Percentiles rank a stretch among this genome's conserved stretches.
These are phyloP conservation scores for Ramularia endophylla DNA, from an alignment of 2,329 filamentous ascomycete genomes.

Conservation along the genomic window DNA sequence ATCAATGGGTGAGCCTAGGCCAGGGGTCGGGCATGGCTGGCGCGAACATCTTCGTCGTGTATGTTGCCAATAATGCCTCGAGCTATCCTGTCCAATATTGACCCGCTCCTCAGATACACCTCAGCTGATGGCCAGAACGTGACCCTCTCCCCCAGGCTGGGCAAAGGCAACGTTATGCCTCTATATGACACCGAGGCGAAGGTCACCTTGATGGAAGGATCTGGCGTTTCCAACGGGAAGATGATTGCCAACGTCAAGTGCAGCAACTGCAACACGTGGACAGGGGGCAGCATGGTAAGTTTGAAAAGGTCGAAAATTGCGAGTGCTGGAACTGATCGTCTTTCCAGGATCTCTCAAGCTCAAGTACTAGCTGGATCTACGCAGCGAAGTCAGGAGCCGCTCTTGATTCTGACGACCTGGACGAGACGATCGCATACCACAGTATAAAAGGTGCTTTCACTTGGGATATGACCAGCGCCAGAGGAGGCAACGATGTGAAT, in stretches of 20 bases:
- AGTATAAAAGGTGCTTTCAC: slow-evolving; percentile 34
- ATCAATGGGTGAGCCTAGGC: slow-evolving; percentile 51
- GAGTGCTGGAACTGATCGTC: neutral
- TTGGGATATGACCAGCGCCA: slow-evolving; percentile 45
- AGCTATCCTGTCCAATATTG: too few relatives aligned
- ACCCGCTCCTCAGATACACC: too few relatives aligned
- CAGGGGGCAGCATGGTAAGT: slow-evolving; percentile 41
- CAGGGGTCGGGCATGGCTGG: slow-evolving; percentile 49
- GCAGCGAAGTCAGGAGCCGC: slow-evolving; percentile 43
- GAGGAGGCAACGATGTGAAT: slow-evolving; percentile 43
- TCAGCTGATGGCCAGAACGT: slow-evolving; percentile 48
- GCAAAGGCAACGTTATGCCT: slow-evolving; percentile 41
- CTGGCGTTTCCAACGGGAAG: slow-evolving; percentile 45
- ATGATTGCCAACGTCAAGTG: slow-evolving; percentile 55
- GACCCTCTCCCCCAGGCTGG: slow-evolving; percentile 50
- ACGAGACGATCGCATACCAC: slow-evolving; percentile 43
- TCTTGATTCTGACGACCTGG: slow-evolving; percentile 41
- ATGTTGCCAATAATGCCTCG: too few relatives aligned
- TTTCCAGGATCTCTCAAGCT: slow-evolving; percentile 37
- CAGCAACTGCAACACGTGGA: slow-evolving; percentile 48
- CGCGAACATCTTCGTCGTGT: slow-evolving; percentile 53
- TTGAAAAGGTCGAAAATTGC: too few relatives aligned
- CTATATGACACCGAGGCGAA: slow-evolving; percentile 36
- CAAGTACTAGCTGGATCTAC: slow-evolving; percentile 46
- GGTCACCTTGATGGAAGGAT: slow-evolving; percentile 47